Percentiles rank a stretch among this genome's conserved stretches.
Evolutionary conservation across 2,329 filamentous ascomycete species (phyloP).

Genomic region (Exophiala phaeomuriformis): DNA sequence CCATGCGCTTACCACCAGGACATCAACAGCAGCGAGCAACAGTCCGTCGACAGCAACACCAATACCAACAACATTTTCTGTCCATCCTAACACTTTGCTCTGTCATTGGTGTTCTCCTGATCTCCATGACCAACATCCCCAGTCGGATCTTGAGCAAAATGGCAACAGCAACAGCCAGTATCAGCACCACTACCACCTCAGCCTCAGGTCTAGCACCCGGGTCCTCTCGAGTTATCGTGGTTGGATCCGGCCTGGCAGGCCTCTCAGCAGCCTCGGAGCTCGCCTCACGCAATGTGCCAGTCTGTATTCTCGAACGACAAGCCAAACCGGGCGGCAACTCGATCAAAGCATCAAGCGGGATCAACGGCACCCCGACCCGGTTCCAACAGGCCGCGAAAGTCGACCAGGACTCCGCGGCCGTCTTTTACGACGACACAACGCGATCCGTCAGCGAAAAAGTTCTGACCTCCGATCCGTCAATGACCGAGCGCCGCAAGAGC

Average conservation of each 20-base stretch:
- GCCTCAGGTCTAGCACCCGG: too few species aligned
- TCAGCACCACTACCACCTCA: neutral
- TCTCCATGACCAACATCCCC: constrained; percentile 1
- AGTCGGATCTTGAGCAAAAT: neutral
- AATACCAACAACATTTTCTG: too few species aligned
- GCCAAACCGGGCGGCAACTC: constrained; percentile 57
- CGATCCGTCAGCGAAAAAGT: constrained; percentile 45
- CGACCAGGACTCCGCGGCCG: constrained; percentile 24
- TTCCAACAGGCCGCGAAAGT: constrained; percentile 41
- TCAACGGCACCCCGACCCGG: constrained; percentile 55
- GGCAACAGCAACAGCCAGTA: neutral
- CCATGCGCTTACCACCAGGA: too few species aligned
- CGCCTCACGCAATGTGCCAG: constrained; percentile 45
- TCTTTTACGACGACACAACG: constrained; percentile 52
- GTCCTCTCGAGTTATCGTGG: constrained; percentile 44
- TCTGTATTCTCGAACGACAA: constrained; percentile 54
- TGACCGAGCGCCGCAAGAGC: constrained; percentile 18
- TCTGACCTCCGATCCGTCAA: constrained; percentile 9
- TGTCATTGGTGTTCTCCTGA: neutral
- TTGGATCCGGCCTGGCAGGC: constrained; percentile 60
- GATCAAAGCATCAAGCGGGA: constrained; percentile 61
- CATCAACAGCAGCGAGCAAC: too few species aligned
- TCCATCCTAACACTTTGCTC: neutral
- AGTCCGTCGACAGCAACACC: too few species aligned
- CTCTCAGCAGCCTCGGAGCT: constrained; percentile 54